Base-by-base conservation (phyloP, 805 yeast genomes). In the Middelhovenomyces tepae region DNA sequence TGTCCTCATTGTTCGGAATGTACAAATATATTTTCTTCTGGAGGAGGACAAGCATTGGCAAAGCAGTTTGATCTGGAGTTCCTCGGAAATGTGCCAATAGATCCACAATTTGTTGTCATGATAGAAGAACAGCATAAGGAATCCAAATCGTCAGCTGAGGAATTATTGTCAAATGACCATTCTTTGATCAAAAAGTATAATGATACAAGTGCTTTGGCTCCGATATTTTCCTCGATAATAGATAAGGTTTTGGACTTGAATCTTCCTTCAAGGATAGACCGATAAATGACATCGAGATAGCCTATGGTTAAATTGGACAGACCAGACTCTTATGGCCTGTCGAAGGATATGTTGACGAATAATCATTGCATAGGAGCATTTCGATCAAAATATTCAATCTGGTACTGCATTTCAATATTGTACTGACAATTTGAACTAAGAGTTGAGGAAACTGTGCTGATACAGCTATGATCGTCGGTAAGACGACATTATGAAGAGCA, bases 1-100 rank as follows among this genome's bases (percentile, higher is more conserved):
- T 91, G 99, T 53, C 98, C 98, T 0, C 74, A 75, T 53, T 91
- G 99, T 54, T 72, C 79, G 1, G 97, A 89, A 51, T 60, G 66
- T 37, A 86, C 96, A 3, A 78, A 87, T 53, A 82, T 91, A 16
- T 91, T 91, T 54, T 83, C 91, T 44, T 72, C 80, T 33, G 98
- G 97, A 6, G 99, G 99, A 17, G 99, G 99, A 2, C 56, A 68
- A 44, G 60, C 57, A 10, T 60, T 91, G 30, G 78, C 95, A n/a
- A 59, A 64, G 19, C 70, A 71, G 28, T 67, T 74, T 37, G 58
- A 64, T 4, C 59, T 91, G 20, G 72, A 75, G 5, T 86, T 78
- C 47, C 60, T 93, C 42, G 98, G 97, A 0, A 75, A 75, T 34
- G 75, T 91, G 4, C 99, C 99, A 0, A 83, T 91, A 17, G 97